Base-by-base conservation (phyloP, 306 rosid species). In the Senna tora region DNA sequence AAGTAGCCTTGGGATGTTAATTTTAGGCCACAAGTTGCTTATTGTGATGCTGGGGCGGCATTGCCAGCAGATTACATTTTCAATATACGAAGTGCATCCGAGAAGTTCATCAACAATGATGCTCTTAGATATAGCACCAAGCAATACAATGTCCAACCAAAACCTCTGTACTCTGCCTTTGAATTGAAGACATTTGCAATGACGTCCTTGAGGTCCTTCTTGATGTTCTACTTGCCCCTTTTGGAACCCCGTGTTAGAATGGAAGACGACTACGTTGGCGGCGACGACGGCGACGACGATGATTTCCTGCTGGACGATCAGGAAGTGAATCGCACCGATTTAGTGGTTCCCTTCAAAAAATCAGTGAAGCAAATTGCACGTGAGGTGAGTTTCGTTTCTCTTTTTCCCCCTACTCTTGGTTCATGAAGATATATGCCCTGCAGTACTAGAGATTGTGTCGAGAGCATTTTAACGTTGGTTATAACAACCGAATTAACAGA, bases 341-440 rank as follows among this genome's bases (percentile, higher is more conserved):
- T 85, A 46, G 90, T 78, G 65, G 91, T 81, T 69, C 97, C 99
- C 56, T 80, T 95, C 0, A 86, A 88, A 74, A 91, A 88, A 83
- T 95, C 97, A 19, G 79, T 89, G 72, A 86, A 81, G 66, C 99
- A 91, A 85, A 88, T 95, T n/a, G 33, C 82, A 19, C 96, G 96
- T 2, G 99, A 95, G 87, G 99, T 89, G 49, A 72, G 81, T 75
- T 52, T 60, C 76, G 17, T 73, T 43, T 19, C 52, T 9, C 30
- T 14, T 30, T 20, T 45, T 46, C n/a, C 25, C 25, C n/a, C 25
- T 25, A 56, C 45, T 50, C 36, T 51, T 67, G 69, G 55, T 67
- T 79, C 12, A 34, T 58, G 25, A 38, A 56, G 46, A 13, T 50
- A 52, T 38, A 20, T 75, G 3, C 38, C 20, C 65, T 79, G 17